Percentiles rank a stretch among this genome's conserved stretches.
Conservation (phyloP, 441 rosid genomes). For the Adansonia rubrostipa region DNA sequence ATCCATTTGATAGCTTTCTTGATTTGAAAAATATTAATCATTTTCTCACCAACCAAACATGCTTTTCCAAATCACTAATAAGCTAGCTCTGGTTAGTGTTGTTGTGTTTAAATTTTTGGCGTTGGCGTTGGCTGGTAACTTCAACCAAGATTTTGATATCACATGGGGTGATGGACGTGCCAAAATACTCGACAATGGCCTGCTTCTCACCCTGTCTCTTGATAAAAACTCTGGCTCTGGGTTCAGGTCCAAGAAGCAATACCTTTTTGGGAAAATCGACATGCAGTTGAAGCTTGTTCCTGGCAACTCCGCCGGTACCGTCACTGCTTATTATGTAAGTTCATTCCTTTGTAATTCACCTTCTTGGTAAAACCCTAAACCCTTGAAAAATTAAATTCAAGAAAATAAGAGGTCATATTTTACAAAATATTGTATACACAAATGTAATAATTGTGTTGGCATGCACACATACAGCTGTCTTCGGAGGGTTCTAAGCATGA, state of each 20-base stretch:
- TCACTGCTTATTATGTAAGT: conserved; percentile 24
- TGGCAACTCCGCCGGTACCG: not conserved
- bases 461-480: conserved; percentile 2
- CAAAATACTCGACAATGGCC: not conserved
- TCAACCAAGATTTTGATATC: conserved; percentile 18
- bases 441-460: no score
- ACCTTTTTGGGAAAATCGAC: conserved; percentile 11
- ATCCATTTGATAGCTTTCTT: not conserved
- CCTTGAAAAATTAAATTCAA: not conserved
- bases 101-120: not conserved
- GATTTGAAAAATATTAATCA: not conserved
- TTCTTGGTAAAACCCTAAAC: no score
- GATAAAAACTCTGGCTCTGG: conserved; percentile 26
- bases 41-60: conserved; percentile 1
- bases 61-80: not conserved
- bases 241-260: conserved; percentile 15
- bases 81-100: not conserved
- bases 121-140: not conserved
- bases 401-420: not conserved
- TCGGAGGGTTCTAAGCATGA: conserved; percentile 10
- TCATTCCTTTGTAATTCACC: not conserved
- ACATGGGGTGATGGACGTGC: conserved; percentile 28
- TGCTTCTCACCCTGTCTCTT: conserved; percentile 13
- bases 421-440: not conserved
- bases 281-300: conserved; percentile 26